phyloP scores from a whole-genome alignment of 2,329 filamentous ascomycete genomes.

The Aspergillus niger region DNA sequence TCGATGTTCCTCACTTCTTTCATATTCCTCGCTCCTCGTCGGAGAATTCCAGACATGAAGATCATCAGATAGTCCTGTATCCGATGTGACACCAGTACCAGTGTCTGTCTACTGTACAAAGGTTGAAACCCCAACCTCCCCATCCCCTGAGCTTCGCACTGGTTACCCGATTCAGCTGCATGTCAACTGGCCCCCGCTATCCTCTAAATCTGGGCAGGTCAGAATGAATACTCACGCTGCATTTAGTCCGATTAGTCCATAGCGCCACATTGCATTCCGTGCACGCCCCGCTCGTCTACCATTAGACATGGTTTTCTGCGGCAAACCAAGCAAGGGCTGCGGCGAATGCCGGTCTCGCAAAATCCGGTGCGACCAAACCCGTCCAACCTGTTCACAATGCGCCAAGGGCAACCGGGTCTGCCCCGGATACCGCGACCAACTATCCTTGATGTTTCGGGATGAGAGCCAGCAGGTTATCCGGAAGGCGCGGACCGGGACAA shows the following conservation, averaged over 20 bases:
- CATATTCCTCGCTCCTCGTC: background rate
- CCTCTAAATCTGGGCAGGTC: background rate
- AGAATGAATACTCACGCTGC: background rate
- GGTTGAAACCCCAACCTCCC: background rate
- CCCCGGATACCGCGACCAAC: slow-evolving; percentile 65
- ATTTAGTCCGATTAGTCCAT: background rate
- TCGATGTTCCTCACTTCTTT: background rate
- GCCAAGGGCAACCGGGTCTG: slow-evolving; percentile 61
- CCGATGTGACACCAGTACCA: background rate
- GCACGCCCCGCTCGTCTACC: slow-evolving; percentile 15
- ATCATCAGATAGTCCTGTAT: background rate
- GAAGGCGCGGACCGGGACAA: slow-evolving; percentile 54
- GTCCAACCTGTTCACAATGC: slow-evolving; percentile 65
- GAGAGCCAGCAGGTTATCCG: slow-evolving; percentile 64
- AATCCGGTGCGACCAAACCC: slow-evolving; percentile 60
- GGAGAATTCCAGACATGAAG: background rate
- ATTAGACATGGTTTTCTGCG: slow-evolving; percentile 47
- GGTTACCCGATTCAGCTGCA: slow-evolving; percentile 19
- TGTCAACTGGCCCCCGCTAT: background rate
- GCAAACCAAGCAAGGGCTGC: slow-evolving; percentile 49
- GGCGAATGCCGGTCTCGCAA: slow-evolving; percentile 47
- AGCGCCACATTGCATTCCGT: slow-evolving; percentile 2
- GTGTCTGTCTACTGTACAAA: slow-evolving; percentile 7
- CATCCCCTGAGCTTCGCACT: slow-evolving; percentile 16
- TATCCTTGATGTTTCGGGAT: slow-evolving; percentile 67